A percentile compares a stretch with the other conserved stretches of the same genome.
Conservation (phyloP, 1,284 basidiomycete species). For the Malassezia furfur region DNA sequence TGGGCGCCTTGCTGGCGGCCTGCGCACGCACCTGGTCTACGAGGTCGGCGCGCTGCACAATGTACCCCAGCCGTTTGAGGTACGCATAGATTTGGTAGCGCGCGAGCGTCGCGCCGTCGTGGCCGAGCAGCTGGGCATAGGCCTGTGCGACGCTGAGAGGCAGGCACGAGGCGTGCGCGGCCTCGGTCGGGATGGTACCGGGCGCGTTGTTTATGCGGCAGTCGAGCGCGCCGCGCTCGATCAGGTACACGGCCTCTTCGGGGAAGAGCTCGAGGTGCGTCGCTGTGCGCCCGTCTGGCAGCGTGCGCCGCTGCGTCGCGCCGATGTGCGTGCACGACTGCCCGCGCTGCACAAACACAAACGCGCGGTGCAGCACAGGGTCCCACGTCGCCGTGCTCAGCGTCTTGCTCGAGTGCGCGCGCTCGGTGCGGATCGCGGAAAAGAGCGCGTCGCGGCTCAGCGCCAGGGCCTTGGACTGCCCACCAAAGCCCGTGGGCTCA, state of each 20-base stretch:
- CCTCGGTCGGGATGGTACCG: neutral
- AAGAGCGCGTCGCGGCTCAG: conserved; percentile 74
- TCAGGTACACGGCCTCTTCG: conserved; percentile 83
- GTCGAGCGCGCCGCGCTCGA: conserved; percentile 62
- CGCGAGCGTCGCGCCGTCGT: conserved; percentile 67
- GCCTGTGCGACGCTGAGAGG: conserved; percentile 81
- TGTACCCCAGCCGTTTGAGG: conserved; percentile 80
- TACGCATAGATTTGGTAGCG: conserved; percentile 86
- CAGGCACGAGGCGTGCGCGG: conserved; percentile 18
- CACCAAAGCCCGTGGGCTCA: conserved; percentile 61
- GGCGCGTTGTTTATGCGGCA: conserved; percentile 54
- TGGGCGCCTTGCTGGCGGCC: conserved; percentile 5
- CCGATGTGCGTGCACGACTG: conserved; percentile 37
- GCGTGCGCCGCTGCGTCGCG: conserved; percentile 17
- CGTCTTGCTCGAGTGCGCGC: conserved; percentile 46
- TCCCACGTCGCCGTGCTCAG: conserved; percentile 36
- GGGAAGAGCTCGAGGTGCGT: conserved; percentile 65
- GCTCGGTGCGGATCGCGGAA: conserved; percentile 62
- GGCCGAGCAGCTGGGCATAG: conserved; percentile 70
- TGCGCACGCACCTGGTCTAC: conserved; percentile 23
- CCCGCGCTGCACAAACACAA: conserved; percentile 30
- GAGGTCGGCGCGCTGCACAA: conserved; percentile 60
- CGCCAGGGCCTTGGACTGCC: conserved; percentile 70
- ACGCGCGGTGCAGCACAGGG: conserved; percentile 24
- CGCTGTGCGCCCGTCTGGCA: neutral